Conservation (phyloP, 768 basidiomycete genomes). For the Trametes gibbosa region DNA sequence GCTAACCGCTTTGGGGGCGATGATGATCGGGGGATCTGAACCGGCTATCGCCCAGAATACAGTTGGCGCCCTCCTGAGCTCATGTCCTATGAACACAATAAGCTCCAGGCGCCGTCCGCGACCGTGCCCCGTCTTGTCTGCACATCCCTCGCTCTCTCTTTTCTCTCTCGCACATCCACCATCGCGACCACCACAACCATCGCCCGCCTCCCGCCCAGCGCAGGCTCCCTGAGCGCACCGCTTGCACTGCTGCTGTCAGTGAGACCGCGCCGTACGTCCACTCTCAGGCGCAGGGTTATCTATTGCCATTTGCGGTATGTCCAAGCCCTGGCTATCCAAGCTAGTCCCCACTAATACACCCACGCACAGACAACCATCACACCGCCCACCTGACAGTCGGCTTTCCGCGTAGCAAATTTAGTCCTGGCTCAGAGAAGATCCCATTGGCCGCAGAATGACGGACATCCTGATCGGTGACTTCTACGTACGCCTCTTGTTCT, state of each 20-base stretch:
- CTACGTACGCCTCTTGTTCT: constrained; percentile 9
- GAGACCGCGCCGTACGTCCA: background rate
- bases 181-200: constrained; percentile 3
- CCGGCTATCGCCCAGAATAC: constrained; percentile 1
- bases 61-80: background rate
- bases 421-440: background rate
- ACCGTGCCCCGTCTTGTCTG: background rate
- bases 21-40: constrained; percentile 1
- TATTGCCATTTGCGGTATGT: background rate
- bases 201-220: background rate
- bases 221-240: background rate
- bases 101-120: constrained; percentile 10
- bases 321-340: constrained; percentile 2
- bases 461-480: constrained; percentile 9
- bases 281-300: background rate
- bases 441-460: background rate
- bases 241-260: background rate
- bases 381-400: constrained; percentile 11
- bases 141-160: background rate
- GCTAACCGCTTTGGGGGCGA: background rate
- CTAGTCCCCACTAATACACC: background rate
- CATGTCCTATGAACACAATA: constrained; percentile 16
- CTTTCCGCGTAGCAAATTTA: constrained; percentile 4
- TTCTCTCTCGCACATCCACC: constrained; percentile 14
- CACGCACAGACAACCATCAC: constrained; percentile 5